phyloP scores from a whole-genome alignment of 2,329 filamentous ascomycete genomes.

The Sclerotinia subarctica region DNA sequence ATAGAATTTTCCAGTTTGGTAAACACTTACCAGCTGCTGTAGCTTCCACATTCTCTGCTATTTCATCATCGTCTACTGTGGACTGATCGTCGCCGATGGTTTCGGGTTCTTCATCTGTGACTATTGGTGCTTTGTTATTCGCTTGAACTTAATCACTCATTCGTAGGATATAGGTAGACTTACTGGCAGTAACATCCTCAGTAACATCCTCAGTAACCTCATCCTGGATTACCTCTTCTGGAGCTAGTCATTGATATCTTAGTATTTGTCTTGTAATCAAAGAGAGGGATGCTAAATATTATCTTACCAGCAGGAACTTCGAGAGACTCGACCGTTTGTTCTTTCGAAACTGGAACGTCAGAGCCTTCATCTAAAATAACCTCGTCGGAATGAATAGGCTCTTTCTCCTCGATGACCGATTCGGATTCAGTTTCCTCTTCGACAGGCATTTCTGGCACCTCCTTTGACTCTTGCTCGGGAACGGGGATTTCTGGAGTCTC shows the following conservation, averaged over 20 bases:
- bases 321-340: not conserved
- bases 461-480: not conserved
- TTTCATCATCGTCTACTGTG: not conserved
- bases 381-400: not conserved
- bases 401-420: not conserved
- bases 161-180: not conserved
- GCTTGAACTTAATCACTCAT: not conserved
- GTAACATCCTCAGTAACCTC: not conserved
- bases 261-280: not conserved
- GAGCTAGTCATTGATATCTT: not conserved
- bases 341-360: not conserved
- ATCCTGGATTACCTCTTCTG: not conserved
- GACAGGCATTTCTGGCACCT: not conserved
- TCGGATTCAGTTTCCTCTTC: not conserved
- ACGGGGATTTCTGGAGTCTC: not conserved
- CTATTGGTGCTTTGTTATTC: not conserved
- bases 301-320: constrained; percentile 2
- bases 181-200: not conserved
- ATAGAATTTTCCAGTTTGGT: not conserved
- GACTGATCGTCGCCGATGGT: not conserved
- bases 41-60: not conserved
- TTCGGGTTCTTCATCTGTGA: not conserved
- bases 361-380: not conserved
- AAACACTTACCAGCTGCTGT: not conserved
- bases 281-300: not conserved